Percentiles rank a stretch among this genome's conserved stretches.
phyloP scores from a whole-genome alignment of 2,329 filamentous ascomycete genomes.

The Trichoderma koningii region DNA sequence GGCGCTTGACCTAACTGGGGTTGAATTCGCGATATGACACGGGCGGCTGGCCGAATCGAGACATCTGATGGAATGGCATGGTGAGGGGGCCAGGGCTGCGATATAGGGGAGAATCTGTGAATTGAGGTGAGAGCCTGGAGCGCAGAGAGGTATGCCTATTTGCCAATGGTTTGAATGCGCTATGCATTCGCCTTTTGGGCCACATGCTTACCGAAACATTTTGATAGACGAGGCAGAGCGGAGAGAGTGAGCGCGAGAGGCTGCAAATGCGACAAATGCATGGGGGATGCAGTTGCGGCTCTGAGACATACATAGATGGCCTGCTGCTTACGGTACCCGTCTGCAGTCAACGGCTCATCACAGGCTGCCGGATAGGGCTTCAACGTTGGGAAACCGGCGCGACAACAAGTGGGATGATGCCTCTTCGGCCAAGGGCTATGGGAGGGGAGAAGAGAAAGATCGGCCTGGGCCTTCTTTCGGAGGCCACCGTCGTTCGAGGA shows the following conservation, averaged over 20 bases:
- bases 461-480: constrained; percentile 3
- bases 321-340: neutral
- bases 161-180: constrained; percentile 12
- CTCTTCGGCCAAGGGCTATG: neutral
- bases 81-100: neutral
- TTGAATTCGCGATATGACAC: constrained; percentile 25
- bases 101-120: neutral
- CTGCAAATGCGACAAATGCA: neutral
- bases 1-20: constrained; percentile 16
- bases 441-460: neutral
- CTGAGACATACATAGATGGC: neutral
- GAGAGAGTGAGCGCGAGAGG: constrained; percentile 4
- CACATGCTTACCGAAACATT: constrained; percentile 19
- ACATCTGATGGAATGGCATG: neutral
- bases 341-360: neutral
- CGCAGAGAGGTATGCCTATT: neutral
- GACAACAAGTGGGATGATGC: neutral
- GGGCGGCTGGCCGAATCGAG: constrained; percentile 18
- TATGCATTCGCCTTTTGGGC: constrained; percentile 1
- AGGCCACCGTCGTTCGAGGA: constrained; percentile 16
- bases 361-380: neutral
- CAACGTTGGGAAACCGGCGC: neutral
- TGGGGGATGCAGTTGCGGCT: neutral
- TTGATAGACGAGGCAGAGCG: constrained; percentile 16
- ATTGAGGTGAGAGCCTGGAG: neutral